phyloP scores from a whole-genome alignment of 768 basidiomycete species.

The Boletus rex-veris region DNA sequence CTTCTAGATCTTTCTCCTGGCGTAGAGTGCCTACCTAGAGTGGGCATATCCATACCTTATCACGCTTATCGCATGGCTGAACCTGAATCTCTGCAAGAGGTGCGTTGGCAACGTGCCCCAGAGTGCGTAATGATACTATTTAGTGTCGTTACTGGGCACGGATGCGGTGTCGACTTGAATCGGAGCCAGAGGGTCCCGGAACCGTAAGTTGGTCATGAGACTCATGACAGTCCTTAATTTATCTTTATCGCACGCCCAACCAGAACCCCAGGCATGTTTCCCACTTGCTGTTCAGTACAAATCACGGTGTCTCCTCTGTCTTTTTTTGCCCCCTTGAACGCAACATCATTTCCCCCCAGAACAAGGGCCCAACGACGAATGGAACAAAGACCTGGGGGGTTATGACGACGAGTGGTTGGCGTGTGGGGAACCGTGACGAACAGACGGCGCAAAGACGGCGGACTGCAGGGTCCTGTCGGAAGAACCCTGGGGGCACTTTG shows the following conservation, averaged over 20 bases:
- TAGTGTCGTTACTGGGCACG: too few species aligned
- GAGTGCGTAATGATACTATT: too few species aligned
- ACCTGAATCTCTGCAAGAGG: neutral
- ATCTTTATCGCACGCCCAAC: neutral
- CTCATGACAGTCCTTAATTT: neutral
- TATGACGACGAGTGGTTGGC: too few species aligned
- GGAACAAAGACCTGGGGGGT: neutral
- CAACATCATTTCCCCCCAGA: neutral
- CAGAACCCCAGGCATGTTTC: neutral
- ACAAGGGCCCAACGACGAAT: too few species aligned
- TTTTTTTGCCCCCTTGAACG: neutral
- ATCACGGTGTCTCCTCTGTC: neutral
- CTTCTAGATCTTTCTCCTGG: neutral
- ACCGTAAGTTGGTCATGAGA: too few species aligned
- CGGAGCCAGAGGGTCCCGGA: too few species aligned
- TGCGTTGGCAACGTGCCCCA: too few species aligned
- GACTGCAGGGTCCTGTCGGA: too few species aligned
- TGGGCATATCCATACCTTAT: neutral
- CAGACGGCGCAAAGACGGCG: too few species aligned
- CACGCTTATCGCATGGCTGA: neutral
- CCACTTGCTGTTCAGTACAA: neutral
- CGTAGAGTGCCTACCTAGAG: neutral
- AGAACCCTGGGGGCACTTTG: too few species aligned
- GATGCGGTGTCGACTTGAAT: too few species aligned
- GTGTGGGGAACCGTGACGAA: too few species aligned